Evolutionary conservation across 2,329 filamentous ascomycete species (phyloP).

Genomic region (Aspergillus intermedius): DNA sequence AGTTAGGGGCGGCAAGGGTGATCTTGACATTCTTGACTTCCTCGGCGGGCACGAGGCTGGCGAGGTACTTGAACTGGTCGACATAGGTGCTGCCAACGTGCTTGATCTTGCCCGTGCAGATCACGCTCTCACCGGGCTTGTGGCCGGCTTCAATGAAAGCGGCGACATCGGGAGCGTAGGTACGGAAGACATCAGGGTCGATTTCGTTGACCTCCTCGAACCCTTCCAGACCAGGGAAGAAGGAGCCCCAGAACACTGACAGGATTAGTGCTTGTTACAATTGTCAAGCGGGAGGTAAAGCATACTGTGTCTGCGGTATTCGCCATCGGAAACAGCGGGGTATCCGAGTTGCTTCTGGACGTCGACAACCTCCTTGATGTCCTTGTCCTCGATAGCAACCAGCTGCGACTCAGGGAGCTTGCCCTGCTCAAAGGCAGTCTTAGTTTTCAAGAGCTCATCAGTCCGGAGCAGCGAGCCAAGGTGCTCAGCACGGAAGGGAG

Average conservation of each 20-base stretch:
- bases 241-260: conserved; percentile 52
- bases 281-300: no score
- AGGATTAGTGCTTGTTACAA: not conserved
- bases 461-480: conserved; percentile 65
- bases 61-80: conserved; percentile 56
- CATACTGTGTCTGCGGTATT: conserved; percentile 50
- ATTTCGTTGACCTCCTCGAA: conserved; percentile 48
- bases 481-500: conserved; percentile 66
- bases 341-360: conserved; percentile 59
- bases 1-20: conserved; percentile 60
- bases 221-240: conserved; percentile 50
- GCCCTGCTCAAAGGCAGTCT: conserved; percentile 52
- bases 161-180: conserved; percentile 56
- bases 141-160: conserved; percentile 54
- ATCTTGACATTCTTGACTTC: conserved; percentile 62
- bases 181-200: conserved; percentile 48
- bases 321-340: conserved; percentile 60
- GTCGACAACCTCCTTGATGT: conserved; percentile 59
- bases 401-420: conserved; percentile 52
- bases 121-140: conserved; percentile 51
- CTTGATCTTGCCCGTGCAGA: conserved; percentile 54
- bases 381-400: conserved; percentile 55
- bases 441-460: conserved; percentile 52
- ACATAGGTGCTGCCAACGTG: conserved; percentile 52
- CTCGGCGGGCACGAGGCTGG: conserved; percentile 53